Conservation (phyloP, 345 rosid genomes). For the Pelargonium nanum region DNA sequence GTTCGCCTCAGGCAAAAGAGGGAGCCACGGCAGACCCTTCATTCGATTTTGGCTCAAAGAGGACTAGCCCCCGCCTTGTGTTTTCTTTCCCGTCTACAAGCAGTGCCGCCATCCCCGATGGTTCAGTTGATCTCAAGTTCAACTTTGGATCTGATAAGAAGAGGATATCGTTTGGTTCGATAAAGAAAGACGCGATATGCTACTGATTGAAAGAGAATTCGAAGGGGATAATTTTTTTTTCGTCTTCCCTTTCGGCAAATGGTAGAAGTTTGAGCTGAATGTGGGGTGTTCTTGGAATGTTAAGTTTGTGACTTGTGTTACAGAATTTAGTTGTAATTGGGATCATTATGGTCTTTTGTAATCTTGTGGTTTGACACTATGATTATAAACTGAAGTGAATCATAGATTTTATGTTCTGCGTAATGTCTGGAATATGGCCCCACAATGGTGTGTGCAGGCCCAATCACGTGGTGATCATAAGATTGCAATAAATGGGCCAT, state of each 20-base stretch:
- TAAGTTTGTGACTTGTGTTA: not conserved
- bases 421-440: too few relatives aligned
- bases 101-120: constrained; percentile 24
- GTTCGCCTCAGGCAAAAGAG: constrained; percentile 23
- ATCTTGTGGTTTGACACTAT: not conserved
- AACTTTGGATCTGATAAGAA: constrained; percentile 50
- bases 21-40: constrained; percentile 34
- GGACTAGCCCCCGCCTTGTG: constrained; percentile 29
- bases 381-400: not conserved
- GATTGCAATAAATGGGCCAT: too few relatives aligned
- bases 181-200: constrained; percentile 49
- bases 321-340: not conserved
- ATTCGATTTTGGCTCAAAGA: constrained; percentile 44
- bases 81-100: constrained; percentile 64
- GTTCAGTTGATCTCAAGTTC: constrained; percentile 42
- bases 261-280: not conserved
- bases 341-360: not conserved
- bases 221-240: not conserved
- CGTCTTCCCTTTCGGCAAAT: not conserved
- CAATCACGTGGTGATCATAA: too few relatives aligned
- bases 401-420: too few relatives aligned
- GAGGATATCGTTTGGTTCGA: constrained; percentile 51
- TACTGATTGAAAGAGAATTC: constrained; percentile 18
- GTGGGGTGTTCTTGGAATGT: not conserved
- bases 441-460: too few relatives aligned